These are phyloP conservation scores for Arthromyces matolae DNA, from an alignment of 768 basidiomycete species.

Conservation along the genomic window DNA sequence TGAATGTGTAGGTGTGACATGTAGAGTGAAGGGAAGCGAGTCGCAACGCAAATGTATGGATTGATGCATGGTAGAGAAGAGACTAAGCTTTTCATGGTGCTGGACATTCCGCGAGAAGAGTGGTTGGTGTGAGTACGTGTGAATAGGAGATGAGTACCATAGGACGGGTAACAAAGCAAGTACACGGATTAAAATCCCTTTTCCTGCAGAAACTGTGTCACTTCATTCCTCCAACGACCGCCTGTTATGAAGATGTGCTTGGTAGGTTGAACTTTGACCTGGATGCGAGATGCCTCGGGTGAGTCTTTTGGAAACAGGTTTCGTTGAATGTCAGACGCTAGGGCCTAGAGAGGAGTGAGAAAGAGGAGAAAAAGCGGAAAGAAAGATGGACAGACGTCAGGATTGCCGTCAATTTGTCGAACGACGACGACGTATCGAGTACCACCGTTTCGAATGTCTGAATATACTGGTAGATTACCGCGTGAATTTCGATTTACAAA, in stretches of 20 bases:
- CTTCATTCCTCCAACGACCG: conserved; percentile 58
- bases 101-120: conserved; percentile 8
- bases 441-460: conserved; percentile 66
- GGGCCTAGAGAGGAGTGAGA: conserved; percentile 36
- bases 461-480: conserved; percentile 72
- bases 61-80: conserved; percentile 4
- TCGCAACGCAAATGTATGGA: conserved; percentile 2
- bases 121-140: conserved; percentile 3
- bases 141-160: conserved; percentile 10
- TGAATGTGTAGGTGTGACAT: not conserved
- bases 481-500: conserved; percentile 62
- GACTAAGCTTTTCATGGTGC: conserved; percentile 1
- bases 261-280: conserved; percentile 42
- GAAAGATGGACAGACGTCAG: conserved; percentile 40
- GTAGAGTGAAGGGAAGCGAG: not conserved
- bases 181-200: conserved; percentile 54
- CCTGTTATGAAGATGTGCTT: conserved; percentile 60
- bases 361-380: conserved; percentile 4
- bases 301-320: conserved; percentile 49
- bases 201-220: conserved; percentile 57
- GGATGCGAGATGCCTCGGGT: conserved; percentile 44
- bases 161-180: conserved; percentile 3
- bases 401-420: conserved; percentile 65
- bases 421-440: conserved; percentile 56
- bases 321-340: conserved; percentile 52